A percentile compares a stretch with the other conserved stretches of the same genome.
These are phyloP conservation scores for Talaromyces verruculosus DNA, from an alignment of 2,329 filamentous ascomycete genomes.

Conservation along the genomic window DNA sequence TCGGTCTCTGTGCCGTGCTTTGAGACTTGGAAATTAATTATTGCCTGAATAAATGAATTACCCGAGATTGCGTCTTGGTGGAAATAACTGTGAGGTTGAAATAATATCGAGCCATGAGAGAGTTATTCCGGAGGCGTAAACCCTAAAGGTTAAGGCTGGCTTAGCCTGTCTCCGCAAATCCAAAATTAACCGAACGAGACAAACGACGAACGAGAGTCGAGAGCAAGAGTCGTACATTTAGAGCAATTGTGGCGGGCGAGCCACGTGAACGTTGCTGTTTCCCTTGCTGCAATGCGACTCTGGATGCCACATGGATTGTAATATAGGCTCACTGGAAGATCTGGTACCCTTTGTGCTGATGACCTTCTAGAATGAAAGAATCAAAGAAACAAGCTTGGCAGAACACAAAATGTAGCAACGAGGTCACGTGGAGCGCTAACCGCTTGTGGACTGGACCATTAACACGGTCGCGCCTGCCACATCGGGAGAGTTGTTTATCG, in stretches of 20 bases:
- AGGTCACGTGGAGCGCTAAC: slow-evolving; percentile 16
- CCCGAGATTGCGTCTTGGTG: slow-evolving; percentile 5
- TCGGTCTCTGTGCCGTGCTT: neutral
- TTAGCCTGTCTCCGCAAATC: neutral
- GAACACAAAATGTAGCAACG: neutral
- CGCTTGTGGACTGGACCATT: neutral
- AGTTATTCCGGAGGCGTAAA: neutral
- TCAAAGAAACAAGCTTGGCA: neutral
- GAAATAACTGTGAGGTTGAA: neutral
- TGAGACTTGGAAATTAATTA: neutral
- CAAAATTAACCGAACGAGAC: slow-evolving; percentile 13
- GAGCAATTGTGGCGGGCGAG: slow-evolving; percentile 5
- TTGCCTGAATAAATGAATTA: neutral
- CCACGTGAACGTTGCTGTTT: neutral
- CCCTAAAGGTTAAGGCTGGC: neutral
- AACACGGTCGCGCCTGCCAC: slow-evolving; percentile 28
- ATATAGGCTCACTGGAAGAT: neutral
- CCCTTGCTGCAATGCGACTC: slow-evolving; percentile 1
- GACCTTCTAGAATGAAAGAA: neutral
- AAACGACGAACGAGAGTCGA: neutral
- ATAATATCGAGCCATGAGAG: neutral
- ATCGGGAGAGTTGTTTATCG: slow-evolving; percentile 42
- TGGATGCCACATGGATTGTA: slow-evolving; percentile 6
- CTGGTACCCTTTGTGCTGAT: neutral
- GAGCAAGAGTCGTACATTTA: neutral